These are phyloP conservation scores for Phyllachora maydis DNA, from an alignment of 2,329 filamentous ascomycete genomes.

Conservation along the genomic window DNA sequence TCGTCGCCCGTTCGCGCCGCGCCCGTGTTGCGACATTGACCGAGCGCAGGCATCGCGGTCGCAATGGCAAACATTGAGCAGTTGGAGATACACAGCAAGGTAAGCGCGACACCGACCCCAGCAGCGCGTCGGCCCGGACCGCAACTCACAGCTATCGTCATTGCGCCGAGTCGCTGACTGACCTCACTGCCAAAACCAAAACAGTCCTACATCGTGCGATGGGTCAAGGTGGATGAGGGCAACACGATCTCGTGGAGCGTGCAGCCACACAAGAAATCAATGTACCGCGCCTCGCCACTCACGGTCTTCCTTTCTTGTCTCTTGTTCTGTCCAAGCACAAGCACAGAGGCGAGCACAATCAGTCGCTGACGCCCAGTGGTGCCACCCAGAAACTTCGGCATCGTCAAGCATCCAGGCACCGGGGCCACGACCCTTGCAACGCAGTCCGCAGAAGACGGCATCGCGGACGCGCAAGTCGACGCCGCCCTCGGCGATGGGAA, in stretches of 20 bases:
- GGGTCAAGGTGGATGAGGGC: constrained; percentile 78
- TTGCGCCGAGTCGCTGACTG: constrained; percentile 2
- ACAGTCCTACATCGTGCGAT: constrained; percentile 93
- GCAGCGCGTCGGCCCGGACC: neutral
- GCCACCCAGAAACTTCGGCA: constrained; percentile 74
- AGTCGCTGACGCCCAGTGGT: too few species aligned
- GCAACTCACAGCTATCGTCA: constrained; percentile 6
- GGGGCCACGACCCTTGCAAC: constrained; percentile 27
- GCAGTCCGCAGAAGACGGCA: constrained; percentile 19
- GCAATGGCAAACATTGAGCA: constrained; percentile 95
- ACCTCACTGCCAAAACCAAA: neutral
- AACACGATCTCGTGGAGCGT: constrained; percentile 96
- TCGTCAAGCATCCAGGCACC: constrained; percentile 87
- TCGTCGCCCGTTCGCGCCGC: too few species aligned
- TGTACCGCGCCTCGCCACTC: constrained; percentile 26
- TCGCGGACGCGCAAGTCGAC: constrained; percentile 24
- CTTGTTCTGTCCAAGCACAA: constrained; percentile 1
- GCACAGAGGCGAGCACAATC: neutral
- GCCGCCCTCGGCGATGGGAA: constrained; percentile 18
- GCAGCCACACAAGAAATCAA: constrained; percentile 93
- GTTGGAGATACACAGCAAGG: constrained; percentile 94
- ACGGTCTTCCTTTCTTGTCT: neutral
- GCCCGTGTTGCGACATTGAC: too few species aligned
- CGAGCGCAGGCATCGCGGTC: too few species aligned
- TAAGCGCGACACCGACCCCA: constrained; percentile 18